phyloP scores from a whole-genome alignment of 805 yeast genomes.

The Saturnispora besseyi region DNA sequence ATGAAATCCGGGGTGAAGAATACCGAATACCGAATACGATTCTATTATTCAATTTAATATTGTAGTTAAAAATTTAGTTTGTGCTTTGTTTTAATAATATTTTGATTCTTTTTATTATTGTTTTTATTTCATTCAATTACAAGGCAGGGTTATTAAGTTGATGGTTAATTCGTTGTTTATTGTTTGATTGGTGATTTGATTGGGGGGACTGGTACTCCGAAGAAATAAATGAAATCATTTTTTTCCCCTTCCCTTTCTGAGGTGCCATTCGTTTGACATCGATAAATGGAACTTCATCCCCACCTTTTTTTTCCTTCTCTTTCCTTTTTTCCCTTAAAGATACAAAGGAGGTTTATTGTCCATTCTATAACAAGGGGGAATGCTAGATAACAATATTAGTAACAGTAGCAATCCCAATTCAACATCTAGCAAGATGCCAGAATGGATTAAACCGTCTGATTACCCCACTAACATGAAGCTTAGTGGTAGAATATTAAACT shows the following conservation, averaged over 20 bases:
- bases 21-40: neutral
- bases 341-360: too few relatives aligned
- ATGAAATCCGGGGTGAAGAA: constrained; percentile 1
- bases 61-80: neutral
- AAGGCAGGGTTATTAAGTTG: too few relatives aligned
- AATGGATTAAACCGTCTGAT: constrained; percentile 13
- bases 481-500: constrained; percentile 62
- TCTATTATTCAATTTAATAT: neutral
- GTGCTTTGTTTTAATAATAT: too few relatives aligned
- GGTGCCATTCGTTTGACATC: too few relatives aligned
- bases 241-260: too few relatives aligned
- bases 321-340: too few relatives aligned
- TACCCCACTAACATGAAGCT: constrained; percentile 27
- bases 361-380: neutral
- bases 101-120: too few relatives aligned
- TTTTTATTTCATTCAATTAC: too few relatives aligned
- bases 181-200: too few relatives aligned
- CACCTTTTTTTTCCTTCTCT: too few relatives aligned
- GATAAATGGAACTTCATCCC: too few relatives aligned
- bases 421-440: neutral
- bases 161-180: too few relatives aligned
- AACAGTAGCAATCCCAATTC: neutral
- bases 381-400: neutral
- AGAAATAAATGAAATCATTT: neutral
- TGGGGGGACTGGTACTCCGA: neutral